These are phyloP conservation scores for Vaccinium macrocarpon DNA, from an alignment of 148 eudicot genomes.

Conservation along the genomic window DNA sequence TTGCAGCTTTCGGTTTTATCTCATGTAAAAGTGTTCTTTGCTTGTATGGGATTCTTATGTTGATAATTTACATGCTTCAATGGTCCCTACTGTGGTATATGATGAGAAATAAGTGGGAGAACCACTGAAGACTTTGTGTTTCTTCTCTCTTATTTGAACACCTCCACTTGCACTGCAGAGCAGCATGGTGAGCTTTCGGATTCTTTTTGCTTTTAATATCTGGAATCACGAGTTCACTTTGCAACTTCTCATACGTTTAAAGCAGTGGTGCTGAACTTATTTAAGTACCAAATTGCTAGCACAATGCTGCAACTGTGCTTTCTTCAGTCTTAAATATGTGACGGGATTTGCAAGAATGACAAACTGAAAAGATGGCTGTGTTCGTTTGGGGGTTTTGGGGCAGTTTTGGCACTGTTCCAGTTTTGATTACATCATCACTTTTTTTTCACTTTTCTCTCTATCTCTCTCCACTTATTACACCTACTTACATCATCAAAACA, in stretches of 20 bases:
- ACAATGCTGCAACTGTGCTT: not conserved
- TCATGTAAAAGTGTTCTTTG: not conserved
- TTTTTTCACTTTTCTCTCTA: no score
- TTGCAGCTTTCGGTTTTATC: not conserved
- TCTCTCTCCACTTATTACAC: no score
- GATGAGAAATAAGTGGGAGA: not conserved
- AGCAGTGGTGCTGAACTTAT: not conserved
- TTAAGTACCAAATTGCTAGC: not conserved
- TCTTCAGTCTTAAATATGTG: not conserved
- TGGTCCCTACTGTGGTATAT: not conserved
- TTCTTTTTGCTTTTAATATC: not conserved
- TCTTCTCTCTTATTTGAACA: not conserved
- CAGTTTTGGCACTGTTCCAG: no score
- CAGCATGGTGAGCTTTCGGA: not conserved
- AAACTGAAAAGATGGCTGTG: no score
- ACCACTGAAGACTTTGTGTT: not conserved
- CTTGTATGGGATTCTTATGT: not conserved
- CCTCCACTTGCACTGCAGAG: not conserved
- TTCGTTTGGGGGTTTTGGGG: no score
- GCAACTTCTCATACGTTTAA: not conserved
- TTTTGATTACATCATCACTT: no score
- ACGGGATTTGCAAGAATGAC: not conserved
- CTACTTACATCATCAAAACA: no score
- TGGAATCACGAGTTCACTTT: not conserved
- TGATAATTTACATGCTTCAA: not conserved